Conservation (phyloP, 768 basidiomycete genomes). For the Suillus cothurnatus region DNA sequence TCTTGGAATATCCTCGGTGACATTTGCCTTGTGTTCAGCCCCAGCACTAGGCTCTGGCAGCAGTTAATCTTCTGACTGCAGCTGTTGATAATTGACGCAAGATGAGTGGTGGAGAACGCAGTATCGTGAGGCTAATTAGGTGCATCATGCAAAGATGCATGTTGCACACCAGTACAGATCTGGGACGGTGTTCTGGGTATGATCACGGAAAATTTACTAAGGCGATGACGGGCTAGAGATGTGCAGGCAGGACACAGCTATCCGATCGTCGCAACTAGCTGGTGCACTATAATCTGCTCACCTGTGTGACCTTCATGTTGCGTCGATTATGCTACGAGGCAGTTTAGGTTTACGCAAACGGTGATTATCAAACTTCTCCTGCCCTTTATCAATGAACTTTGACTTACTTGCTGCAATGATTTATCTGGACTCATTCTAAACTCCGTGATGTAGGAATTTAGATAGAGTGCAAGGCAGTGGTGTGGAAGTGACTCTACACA, state of each 20-base stretch:
- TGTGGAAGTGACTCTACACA: neutral
- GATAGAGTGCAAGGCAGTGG: neutral
- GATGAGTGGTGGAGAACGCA: conserved; percentile 1
- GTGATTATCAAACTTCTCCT: conserved; percentile 2
- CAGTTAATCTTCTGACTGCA: conserved; percentile 1
- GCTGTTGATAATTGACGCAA: neutral
- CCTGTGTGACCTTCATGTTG: neutral
- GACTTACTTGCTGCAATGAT: neutral
- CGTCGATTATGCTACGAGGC: conserved; percentile 2
- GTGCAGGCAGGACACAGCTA: conserved; percentile 5
- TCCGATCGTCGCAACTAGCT: conserved; percentile 1
- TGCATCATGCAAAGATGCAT: conserved; percentile 8
- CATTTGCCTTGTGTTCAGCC: conserved; percentile 4
- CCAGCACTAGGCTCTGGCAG: conserved; percentile 2
- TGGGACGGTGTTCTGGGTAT: neutral
- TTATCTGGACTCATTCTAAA: neutral
- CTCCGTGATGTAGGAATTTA: neutral
- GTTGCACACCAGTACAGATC: neutral
- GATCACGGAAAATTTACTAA: neutral
- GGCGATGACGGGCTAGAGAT: conserved; percentile 3
- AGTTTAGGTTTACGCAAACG: neutral
- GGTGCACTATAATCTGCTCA: conserved; percentile 1
- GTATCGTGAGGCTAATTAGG: neutral
- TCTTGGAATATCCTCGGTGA: conserved; percentile 7
- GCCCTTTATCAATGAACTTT: conserved; percentile 4